Evolutionary conservation across 2,329 filamentous ascomycete genomes (phyloP).

Genomic region (Volutella citrinella): DNA sequence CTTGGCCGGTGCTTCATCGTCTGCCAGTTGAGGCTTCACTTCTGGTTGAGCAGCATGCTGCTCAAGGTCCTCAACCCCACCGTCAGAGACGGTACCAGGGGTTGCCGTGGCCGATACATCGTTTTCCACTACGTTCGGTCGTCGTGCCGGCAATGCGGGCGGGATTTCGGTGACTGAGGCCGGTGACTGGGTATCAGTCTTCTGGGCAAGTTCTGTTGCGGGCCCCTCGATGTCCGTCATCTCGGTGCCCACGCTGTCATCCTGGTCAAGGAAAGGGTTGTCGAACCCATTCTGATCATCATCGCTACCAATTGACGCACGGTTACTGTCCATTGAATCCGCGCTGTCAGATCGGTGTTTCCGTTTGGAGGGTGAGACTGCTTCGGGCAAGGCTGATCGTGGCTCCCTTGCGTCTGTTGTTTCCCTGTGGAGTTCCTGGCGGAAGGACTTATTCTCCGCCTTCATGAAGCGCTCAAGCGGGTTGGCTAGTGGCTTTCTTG

Average conservation of each 20-base stretch:
- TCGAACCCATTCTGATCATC: conserved; percentile 30
- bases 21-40: conserved; percentile 3
- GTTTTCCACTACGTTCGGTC: conserved; percentile 9
- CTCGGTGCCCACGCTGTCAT: conserved; percentile 22
- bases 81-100: conserved; percentile 21
- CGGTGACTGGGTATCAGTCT: conserved; percentile 6
- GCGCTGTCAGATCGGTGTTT: conserved; percentile 44
- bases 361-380: conserved; percentile 43
- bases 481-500: conserved; percentile 34
- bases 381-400: conserved; percentile 29
- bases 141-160: conserved; percentile 9
- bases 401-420: conserved; percentile 19
- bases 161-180: conserved; percentile 10
- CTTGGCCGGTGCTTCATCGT: conserved; percentile 21
- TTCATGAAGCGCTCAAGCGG: conserved; percentile 44
- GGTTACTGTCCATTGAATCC: conserved; percentile 46
- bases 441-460: conserved; percentile 51
- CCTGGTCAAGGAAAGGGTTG: conserved; percentile 28
- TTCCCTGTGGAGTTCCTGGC: conserved; percentile 45
- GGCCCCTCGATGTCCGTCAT: conserved; percentile 21
- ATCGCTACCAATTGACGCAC: conserved; percentile 43
- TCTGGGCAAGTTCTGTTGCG: conserved; percentile 12
- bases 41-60: neutral
- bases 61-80: conserved; percentile 13
- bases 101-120: conserved; percentile 24